Conservation (phyloP, 2,329 filamentous ascomycete genomes). For the Paecilomyces formosus region DNA sequence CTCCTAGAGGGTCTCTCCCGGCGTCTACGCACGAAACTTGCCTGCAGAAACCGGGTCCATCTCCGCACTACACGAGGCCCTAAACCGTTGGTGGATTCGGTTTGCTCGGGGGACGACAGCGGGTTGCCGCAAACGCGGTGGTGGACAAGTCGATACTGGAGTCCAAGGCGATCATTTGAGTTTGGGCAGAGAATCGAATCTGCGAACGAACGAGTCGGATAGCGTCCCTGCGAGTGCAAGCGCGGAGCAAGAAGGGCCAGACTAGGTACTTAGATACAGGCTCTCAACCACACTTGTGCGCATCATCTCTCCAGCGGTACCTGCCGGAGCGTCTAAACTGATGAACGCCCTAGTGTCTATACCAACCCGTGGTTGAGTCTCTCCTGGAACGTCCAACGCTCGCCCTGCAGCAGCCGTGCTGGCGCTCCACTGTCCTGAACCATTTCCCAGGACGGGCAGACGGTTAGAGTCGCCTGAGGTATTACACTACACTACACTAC, state of each 20-base stretch:
- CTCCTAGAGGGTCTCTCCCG: conserved; percentile 1
- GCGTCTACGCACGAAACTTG: conserved; percentile 12
- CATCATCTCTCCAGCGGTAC: conserved; percentile 21
- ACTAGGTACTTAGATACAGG: background rate
- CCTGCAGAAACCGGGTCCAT: conserved; percentile 28
- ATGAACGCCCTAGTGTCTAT: conserved; percentile 17
- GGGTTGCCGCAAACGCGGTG: conserved; percentile 19
- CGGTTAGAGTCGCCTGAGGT: background rate
- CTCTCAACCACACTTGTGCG: conserved; percentile 21
- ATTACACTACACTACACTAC: no score
- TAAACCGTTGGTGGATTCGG: conserved; percentile 15
- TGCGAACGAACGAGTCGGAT: background rate
- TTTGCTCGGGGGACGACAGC: conserved; percentile 16
- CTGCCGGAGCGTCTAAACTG: conserved; percentile 23
- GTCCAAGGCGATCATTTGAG: background rate
- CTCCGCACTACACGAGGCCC: conserved; percentile 14
- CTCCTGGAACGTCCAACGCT: conserved; percentile 3
- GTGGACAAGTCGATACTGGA: conserved; percentile 12
- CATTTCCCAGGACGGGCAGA: background rate
- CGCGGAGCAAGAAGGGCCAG: background rate
- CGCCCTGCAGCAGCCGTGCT: conserved; percentile 5
- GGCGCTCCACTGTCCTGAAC: conserved; percentile 2
- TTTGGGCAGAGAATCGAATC: background rate
- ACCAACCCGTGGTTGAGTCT: conserved; percentile 23
- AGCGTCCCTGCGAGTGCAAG: background rate